A percentile compares a stretch with the other conserved stretches of the same genome.
phyloP scores from a whole-genome alignment of 2,329 filamentous ascomycete genomes.

The Apiospora phragmitis region DNA sequence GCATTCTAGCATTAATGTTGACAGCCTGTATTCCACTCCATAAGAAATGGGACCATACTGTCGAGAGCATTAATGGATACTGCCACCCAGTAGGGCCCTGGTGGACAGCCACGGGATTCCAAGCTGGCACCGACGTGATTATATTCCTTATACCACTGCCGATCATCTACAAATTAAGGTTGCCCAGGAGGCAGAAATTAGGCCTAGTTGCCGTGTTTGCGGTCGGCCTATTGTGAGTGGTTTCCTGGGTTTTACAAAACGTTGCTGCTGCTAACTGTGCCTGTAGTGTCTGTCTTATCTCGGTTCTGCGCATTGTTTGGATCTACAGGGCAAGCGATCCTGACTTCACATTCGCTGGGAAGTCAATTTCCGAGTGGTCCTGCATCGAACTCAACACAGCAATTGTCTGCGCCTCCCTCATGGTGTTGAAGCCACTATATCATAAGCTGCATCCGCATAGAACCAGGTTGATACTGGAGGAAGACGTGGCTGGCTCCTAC shows the following conservation, averaged over 20 bases:
- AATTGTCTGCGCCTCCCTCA: conserved; percentile 37
- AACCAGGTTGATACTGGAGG: background rate
- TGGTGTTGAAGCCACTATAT: conserved; percentile 39
- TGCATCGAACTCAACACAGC: conserved; percentile 36
- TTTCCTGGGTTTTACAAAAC: background rate
- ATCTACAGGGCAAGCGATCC: conserved; percentile 23
- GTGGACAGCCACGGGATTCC: conserved; percentile 26
- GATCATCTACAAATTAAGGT: conserved; percentile 43
- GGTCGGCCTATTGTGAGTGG: conserved; percentile 41
- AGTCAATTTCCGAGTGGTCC: conserved; percentile 36
- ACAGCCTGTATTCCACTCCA: conserved; percentile 11
- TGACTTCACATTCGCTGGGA: conserved; percentile 30
- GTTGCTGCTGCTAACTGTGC: background rate
- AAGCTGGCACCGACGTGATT: conserved; percentile 26
- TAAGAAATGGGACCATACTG: conserved; percentile 7
- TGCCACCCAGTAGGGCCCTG: conserved; percentile 22
- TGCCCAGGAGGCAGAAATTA: conserved; percentile 42
- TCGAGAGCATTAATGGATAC: conserved; percentile 9
- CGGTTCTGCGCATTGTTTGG: conserved; percentile 32
- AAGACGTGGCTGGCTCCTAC: background rate
- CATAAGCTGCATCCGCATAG: conserved; percentile 23
- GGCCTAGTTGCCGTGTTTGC: conserved; percentile 38
- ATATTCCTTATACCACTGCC: conserved; percentile 39
- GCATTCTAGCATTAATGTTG: conserved; percentile 3
- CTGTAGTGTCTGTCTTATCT: conserved; percentile 36